Evolutionary conservation across 768 basidiomycete species (phyloP).

Genomic region (Russula abietina): DNA sequence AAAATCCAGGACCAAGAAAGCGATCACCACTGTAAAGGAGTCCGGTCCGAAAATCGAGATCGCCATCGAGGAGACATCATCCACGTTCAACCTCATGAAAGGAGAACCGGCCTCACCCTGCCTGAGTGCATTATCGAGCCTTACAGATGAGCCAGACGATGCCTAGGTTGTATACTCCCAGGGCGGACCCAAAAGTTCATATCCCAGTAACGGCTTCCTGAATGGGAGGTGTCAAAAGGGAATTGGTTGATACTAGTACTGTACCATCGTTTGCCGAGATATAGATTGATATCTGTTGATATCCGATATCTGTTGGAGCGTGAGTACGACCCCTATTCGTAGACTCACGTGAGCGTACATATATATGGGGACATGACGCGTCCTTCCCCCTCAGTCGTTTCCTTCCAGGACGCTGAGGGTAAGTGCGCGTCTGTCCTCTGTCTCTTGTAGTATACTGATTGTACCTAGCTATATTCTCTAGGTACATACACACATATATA

Average conservation of each 20-base stretch:
- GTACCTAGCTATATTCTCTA: too few relatives aligned
- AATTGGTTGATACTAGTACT: background rate
- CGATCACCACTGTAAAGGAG: background rate
- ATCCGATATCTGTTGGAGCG: too few relatives aligned
- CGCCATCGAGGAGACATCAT: conserved; percentile 32
- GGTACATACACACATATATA: too few relatives aligned
- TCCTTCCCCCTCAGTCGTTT: too few relatives aligned
- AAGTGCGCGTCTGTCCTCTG: too few relatives aligned
- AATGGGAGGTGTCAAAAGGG: too few relatives aligned
- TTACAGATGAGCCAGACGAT: conserved; percentile 17
- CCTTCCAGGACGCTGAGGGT: too few relatives aligned
- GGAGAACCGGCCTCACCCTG: conserved; percentile 4
- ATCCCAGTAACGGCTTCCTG: background rate
- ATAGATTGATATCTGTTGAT: background rate
- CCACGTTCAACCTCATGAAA: conserved; percentile 4
- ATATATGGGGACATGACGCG: too few relatives aligned
- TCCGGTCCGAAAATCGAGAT: conserved; percentile 39
- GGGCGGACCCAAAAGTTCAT: background rate
- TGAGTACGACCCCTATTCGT: too few relatives aligned
- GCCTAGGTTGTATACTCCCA: background rate
- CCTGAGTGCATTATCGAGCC: conserved; percentile 10
- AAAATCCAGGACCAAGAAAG: conserved; percentile 25
- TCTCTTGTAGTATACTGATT: too few relatives aligned
- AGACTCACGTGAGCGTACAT: too few relatives aligned
- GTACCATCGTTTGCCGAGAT: background rate